Base-by-base conservation (phyloP, 352 stramenopile species). In the Elongisporangium prolatum region DNA sequence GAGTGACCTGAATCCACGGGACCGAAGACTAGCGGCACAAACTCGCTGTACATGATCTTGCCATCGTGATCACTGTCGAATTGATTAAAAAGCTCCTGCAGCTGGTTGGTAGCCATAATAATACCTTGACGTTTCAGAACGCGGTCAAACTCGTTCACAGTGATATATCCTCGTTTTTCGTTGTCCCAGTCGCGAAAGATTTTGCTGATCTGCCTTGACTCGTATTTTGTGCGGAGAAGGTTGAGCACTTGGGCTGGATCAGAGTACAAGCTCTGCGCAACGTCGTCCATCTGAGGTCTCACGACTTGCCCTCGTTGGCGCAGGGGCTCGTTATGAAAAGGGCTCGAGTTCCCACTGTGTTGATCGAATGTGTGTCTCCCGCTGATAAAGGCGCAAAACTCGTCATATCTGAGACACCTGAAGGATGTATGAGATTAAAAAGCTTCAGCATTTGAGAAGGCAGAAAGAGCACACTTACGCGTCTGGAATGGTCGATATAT, bases 131-230 rank as follows among this genome's bases (percentile, higher is more conserved):
- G 60, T 16, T 69, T 65, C 18, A 88, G 52, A 50, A 83, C 86
- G 10, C 6, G 61, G 18, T 83, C 67, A 10, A 88, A 64, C 53
- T 88, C 77, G 8, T 57, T 21, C 22, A 79, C 28, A 16, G 66
- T 81, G 22, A 88, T 71, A 20, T 58, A 65, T 21, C 77, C 75
- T 59, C 74, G 75, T 63, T 83, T 84, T 59, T 88, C 70, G 3
- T 67, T 61, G 18, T 88, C 77, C 77, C 77, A 88, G 63, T 83
- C 68, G 11, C 75, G 75, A 57, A 88, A 88, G 3, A 80, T 67
- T 22, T 74, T 62, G n/a, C 72, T 67, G 4, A 83, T 54, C 59
- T 61, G 63, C 21, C 61, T 57, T 6, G 59, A 60, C 47, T 78
- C 69, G 55, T 86, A 88, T 34, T 88, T 88, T 44, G 68, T 65